These are phyloP conservation scores for Biscutella auriculata DNA, from an alignment of 441 rosid species.

Conservation along the genomic window DNA sequence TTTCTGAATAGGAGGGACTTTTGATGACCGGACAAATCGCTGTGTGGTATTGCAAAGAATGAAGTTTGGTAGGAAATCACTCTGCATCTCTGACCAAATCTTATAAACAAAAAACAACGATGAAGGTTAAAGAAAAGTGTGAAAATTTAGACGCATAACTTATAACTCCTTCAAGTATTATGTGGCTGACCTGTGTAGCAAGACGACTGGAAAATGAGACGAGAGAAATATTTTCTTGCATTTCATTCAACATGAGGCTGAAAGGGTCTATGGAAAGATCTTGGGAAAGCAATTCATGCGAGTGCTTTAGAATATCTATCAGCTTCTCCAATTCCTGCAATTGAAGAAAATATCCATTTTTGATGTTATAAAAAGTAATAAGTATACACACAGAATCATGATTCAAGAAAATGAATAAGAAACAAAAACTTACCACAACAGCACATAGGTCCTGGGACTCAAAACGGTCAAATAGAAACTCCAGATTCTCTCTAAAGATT, in stretches of 20 bases:
- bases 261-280: constrained; percentile 80
- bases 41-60: constrained; percentile 97
- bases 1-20: constrained; percentile 78
- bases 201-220: constrained; percentile 96
- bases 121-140: neutral
- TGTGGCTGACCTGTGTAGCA: constrained; percentile 69
- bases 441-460: constrained; percentile 98
- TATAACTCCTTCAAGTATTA: neutral
- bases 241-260: constrained; percentile 81
- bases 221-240: constrained; percentile 92
- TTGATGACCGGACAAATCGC: constrained; percentile 82
- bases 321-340: constrained; percentile 91
- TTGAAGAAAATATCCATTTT: constrained; percentile 10
- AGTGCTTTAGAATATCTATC: constrained; percentile 61
- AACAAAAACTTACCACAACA: constrained; percentile 47
- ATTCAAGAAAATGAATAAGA: neutral
- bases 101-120: constrained; percentile 19
- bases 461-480: constrained; percentile 91
- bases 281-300: constrained; percentile 73
- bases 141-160: neutral
- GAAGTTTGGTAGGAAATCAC: constrained; percentile 94
- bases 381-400: constrained; percentile 1
- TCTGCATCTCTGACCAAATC: constrained; percentile 99
- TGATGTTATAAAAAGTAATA: constrained; percentile 4
- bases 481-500: constrained; percentile 91